Base-by-base conservation (phyloP, 768 basidiomycete species). In the Arthromyces matolae region DNA sequence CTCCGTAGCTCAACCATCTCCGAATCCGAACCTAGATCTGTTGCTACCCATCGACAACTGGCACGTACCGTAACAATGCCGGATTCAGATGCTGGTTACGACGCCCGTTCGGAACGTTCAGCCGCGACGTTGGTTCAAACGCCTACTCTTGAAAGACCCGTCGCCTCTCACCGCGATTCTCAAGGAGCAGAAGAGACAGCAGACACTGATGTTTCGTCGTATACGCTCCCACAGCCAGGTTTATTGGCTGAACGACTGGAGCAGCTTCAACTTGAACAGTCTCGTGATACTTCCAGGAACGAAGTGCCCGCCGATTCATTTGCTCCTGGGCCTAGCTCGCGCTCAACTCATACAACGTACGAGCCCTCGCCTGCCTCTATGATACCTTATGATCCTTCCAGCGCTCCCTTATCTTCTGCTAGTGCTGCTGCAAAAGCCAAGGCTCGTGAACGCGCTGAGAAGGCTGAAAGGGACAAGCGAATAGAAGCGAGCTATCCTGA, bases 381-480 rank as follows among this genome's bases (percentile, higher is more conserved):
- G n/a, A 22, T 41, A 16, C 12, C 41, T 4, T 19, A 43, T n/a
- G 42, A 42, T 37, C 41, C 48, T 19, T 18, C 18, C 3, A 33
- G 38, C 20, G 29, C 29, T 16, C 23, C 28, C 23, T 24, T 49
- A 22, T 77, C 77, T 19, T 71, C 71, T 42, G 80, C 80, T 8
- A 81, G 79, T 47, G 71, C 71, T 31, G 77, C 71, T 40, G 80
- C 80, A 4, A 71, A 74, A 66, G 77, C 73, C 13, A 57, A 50
- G 42, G 65, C 65, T 43, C 64, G 59, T 28, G 63, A 50, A 58
- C 65, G 49, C 52, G 60, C 50, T 53, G 65, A 63, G 32, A 60
- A 50, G 31, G 63, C 58, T 53, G 63, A 56, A 40, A 54, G 42
- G 12, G 45, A 44, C 3, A 49, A 49, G 42, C 22, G 25, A 34